Evolutionary conservation across 768 basidiomycete species (phyloP).

Genomic region (Tricholoma furcatifolium): DNA sequence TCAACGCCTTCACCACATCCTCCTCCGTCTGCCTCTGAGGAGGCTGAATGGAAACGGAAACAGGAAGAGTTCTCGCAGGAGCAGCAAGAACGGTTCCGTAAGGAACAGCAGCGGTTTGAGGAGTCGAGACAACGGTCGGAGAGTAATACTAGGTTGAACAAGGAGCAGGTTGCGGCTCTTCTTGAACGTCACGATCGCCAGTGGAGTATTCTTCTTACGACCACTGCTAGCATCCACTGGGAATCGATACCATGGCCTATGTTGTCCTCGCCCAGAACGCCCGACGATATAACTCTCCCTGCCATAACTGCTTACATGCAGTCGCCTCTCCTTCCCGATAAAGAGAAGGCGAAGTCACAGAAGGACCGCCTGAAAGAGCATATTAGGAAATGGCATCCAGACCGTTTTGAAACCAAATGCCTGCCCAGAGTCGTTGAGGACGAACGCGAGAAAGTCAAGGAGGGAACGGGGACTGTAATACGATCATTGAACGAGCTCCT

Average conservation of each 20-base stretch:
- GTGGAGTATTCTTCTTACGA: constrained; percentile 49
- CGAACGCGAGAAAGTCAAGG: constrained; percentile 66
- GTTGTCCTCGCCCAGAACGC: constrained; percentile 50
- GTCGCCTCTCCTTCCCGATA: constrained; percentile 52
- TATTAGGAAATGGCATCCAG: constrained; percentile 78
- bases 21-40: constrained; percentile 23
- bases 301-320: constrained; percentile 63
- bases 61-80: constrained; percentile 61
- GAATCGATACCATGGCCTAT: constrained; percentile 75
- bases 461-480: constrained; percentile 72
- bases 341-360: constrained; percentile 46
- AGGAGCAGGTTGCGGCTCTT: constrained; percentile 54
- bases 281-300: constrained; percentile 59
- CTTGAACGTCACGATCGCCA: constrained; percentile 63
- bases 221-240: constrained; percentile 51
- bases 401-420: constrained; percentile 73
- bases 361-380: constrained; percentile 79
- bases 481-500: constrained; percentile 72
- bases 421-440: constrained; percentile 60
- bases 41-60: constrained; percentile 61
- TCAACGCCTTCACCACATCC: constrained; percentile 19
- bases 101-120: constrained; percentile 64
- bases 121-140: constrained; percentile 49
- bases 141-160: constrained; percentile 50
- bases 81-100: constrained; percentile 69